Evolutionary conservation across 176 grass and related monocot species (phyloP).

Genomic region (Paspalum vaginatum): DNA sequence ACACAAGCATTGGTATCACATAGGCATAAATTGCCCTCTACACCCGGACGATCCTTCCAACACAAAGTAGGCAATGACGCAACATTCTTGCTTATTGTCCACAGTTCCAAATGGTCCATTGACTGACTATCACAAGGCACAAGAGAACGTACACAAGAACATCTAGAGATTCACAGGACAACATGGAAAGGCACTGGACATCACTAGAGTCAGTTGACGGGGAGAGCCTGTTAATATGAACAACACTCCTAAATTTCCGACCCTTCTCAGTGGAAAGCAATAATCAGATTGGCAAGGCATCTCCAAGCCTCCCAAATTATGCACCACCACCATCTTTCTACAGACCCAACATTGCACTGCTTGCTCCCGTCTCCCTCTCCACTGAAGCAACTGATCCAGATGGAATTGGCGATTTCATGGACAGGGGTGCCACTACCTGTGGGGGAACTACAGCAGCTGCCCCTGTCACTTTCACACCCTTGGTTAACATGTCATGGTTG

Average conservation of each 20-base stretch:
- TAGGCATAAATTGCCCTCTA: not conserved
- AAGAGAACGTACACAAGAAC: constrained; percentile 8
- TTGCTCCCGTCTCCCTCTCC: constrained; percentile 14
- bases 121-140: not conserved
- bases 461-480: not conserved
- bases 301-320: constrained; percentile 22
- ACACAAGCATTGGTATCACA: constrained; percentile 6
- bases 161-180: constrained; percentile 18
- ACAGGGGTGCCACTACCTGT: constrained; percentile 5
- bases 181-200: not conserved
- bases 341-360: constrained; percentile 24
- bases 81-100: constrained; percentile 4
- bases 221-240: constrained; percentile 30
- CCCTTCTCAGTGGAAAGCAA: constrained; percentile 17
- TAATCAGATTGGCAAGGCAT: constrained; percentile 9
- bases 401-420: constrained; percentile 30
- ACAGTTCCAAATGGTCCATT: not conserved
- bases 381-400: constrained; percentile 9
- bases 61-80: not conserved
- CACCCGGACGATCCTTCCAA: not conserved
- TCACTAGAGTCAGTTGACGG: constrained; percentile 14
- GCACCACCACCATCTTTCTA: constrained; percentile 18
- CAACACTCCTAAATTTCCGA: constrained; percentile 16
- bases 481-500: constrained; percentile 18
- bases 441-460: constrained; percentile 6